Conservation (phyloP, 495 filamentous ascomycete genomes). For the Penicillium antarcticum region DNA sequence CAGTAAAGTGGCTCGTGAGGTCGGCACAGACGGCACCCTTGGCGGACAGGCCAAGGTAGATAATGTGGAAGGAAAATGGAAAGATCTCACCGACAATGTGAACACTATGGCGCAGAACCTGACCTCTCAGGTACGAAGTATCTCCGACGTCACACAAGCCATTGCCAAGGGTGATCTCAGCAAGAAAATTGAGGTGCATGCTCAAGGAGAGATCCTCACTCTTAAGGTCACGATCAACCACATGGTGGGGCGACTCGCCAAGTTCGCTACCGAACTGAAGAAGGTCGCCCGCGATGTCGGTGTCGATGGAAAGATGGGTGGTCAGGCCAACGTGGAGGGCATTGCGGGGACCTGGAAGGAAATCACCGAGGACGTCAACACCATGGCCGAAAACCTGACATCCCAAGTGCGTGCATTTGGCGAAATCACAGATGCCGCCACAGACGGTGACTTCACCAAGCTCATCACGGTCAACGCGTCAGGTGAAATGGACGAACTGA, state of each 20-base stretch:
- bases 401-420: conserved; percentile 97
- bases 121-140: conserved; percentile 91
- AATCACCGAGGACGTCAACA: conserved; percentile 97
- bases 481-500: conserved; percentile 98
- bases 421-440: conserved; percentile 95
- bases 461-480: conserved; percentile 97
- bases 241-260: conserved; percentile 95
- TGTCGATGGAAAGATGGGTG: conserved; percentile 98
- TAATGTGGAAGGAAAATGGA: conserved; percentile 99
- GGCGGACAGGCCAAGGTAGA: conserved; percentile 96
- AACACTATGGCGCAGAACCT: conserved; percentile 92
- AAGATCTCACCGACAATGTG: conserved; percentile 91
- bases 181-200: conserved; percentile 93
- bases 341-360: conserved; percentile 97
- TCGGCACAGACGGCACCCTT: conserved; percentile 94
- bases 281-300: conserved; percentile 95
- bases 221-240: conserved; percentile 98
- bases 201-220: conserved; percentile 90
- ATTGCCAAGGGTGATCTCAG: conserved; percentile 94
- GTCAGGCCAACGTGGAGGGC: conserved; percentile 91
- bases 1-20: conserved; percentile 96
- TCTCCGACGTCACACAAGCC: conserved; percentile 95
- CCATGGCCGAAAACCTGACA: conserved; percentile 97
- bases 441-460: conserved; percentile 94
- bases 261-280: conserved; percentile 96